phyloP scores from a whole-genome alignment of 306 rosid genomes.

The Castanea crenata region DNA sequence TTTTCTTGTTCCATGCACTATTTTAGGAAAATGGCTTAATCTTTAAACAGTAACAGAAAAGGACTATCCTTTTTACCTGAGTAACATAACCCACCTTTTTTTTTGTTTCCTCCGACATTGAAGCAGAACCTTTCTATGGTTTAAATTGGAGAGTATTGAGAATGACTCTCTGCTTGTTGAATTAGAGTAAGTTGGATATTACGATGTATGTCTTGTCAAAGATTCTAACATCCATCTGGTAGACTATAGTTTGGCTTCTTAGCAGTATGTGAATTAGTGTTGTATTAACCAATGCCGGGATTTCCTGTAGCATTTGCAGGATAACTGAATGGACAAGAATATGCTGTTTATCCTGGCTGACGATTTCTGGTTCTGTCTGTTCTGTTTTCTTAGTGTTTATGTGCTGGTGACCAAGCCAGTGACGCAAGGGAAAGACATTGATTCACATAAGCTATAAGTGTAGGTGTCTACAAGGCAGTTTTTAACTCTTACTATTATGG shows the following conservation, averaged over 20 bases:
- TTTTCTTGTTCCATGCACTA: constrained; percentile 21
- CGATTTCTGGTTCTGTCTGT: background rate
- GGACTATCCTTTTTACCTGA: background rate
- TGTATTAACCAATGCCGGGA: background rate
- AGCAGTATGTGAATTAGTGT: background rate
- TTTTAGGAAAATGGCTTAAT: constrained; percentile 13
- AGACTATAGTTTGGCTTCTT: background rate
- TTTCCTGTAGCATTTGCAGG: background rate
- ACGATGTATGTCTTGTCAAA: background rate
- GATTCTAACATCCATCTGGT: background rate
- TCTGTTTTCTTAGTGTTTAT: background rate
- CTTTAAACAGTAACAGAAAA: background rate
- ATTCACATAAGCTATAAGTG: background rate
- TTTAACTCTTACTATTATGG: background rate
- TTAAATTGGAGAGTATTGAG: background rate
- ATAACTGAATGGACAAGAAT: background rate
- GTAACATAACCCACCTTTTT: background rate
- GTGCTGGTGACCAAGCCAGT: background rate
- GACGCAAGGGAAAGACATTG: background rate
- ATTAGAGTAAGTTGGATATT: background rate
- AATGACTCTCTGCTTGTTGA: background rate
- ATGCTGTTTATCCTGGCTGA: background rate
- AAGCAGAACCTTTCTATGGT: background rate
- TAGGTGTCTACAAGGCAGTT: background rate
- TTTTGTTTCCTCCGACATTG: background rate